Evolutionary conservation across 2,329 filamentous ascomycete genomes (phyloP), one percentile per base, ranked within the genome.

Genomic region (Neofusicoccum sp.): DNA sequence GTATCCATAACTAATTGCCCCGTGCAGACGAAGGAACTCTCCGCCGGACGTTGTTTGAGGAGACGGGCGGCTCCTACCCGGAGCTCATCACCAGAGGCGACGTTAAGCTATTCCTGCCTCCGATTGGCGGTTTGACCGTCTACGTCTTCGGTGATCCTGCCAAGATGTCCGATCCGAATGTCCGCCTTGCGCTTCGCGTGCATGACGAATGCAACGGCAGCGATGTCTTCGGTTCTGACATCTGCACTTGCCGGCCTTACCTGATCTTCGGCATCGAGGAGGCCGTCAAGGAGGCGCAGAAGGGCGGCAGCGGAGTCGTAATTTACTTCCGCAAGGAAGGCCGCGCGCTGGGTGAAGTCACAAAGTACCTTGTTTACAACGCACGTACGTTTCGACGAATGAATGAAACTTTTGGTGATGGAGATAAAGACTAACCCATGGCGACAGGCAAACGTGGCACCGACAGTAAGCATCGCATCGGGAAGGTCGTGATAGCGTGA

Each of bases 281-380:
- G 76, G 95, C 95, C 11, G 93, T 99, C 67, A 96, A 96, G 71
- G 92, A 98, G 77, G 95, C 95, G 9, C 95, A 98, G 73, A 91
- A 89, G 61, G 93, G 93, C 58, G 93, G 93, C 49, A 93, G 89
- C 68, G 93, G 93, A 61, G 91, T 97, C 24, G 95, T 98, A 58
- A 97, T 98, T 73, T 99, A 99, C 75, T 99, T 98, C 85, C 87
- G 95, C 67, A 99, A 99, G 75, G 95, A 99, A 79, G 95, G 95
- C 33, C 86, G 95, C 67, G 95, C 93, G 38, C 80, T 98, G 6
- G 95, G 95, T 58, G 95, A 99, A 75, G 95, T 99, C 31, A 96
- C 92, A 58, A 97, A 97, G 70, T 88, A 88, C 64, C 76, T 88
- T 73, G 92, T 96, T 70, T 84, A 93, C 80, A 95, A 93, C 72